Evolutionary conservation across 139 green algal genomes (phyloP), one percentile per base, ranked within the genome.

Genomic region (Spirogloea muscicola): DNA sequence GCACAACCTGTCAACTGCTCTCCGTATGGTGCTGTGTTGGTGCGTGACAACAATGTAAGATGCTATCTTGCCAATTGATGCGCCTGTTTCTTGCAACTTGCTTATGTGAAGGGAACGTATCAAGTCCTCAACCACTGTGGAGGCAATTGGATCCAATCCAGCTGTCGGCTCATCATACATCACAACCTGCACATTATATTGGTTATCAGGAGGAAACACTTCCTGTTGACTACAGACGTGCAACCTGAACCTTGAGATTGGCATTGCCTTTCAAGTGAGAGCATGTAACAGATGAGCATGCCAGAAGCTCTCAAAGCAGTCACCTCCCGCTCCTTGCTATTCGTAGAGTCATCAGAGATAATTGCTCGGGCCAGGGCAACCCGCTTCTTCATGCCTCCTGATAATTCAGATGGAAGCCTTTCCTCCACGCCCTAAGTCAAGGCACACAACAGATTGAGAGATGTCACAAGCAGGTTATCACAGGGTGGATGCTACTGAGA

Each of bases 131-230:
- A 98, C 89, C 0, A 97, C 92, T 0, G 94, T 98, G 25, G 87
- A 96, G 0, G 95, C 93, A 1, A 99, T 91, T 1, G 95, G 94
- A 83, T 99, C 95, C 49, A 99, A 82, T 0, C 95, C 95, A 18
- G 94, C 95, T 0, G 95, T 98, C 0, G 95, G 95, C 83, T 99
- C 95, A 62, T 99, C 95, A 49, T 99, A 99, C 93, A 99, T 98
- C 49, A 99, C 85, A 9, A 98, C 75, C 84, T 98, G 52, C 62
- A n/a, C 43, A 16, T 51, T 51, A 16, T 16, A 51, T 25, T 51
- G 13, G 43, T n/a, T n/a, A n/a, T n/a, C n/a, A n/a, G n/a, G n/a
- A n/a, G n/a, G n/a, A n/a, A n/a, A n/a, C n/a, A n/a, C n/a, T n/a
- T n/a, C n/a, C n/a, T n/a, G n/a, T n/a, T n/a, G n/a, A n/a, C n/a